Conservation (phyloP, 2,329 filamentous ascomycete species). For the Pyrenochaeta sp. region DNA sequence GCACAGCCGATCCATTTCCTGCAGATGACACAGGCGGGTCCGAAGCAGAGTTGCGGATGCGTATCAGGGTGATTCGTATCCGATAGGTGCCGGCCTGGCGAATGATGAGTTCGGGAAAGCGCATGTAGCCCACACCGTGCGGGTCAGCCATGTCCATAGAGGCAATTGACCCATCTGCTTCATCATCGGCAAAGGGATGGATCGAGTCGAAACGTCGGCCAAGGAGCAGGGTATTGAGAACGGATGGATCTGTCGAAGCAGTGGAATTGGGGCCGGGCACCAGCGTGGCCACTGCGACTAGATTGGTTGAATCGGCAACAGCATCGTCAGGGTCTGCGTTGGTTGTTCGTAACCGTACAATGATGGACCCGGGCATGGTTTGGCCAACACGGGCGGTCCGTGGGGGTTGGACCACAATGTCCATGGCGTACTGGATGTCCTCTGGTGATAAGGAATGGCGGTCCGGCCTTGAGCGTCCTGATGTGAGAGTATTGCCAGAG, state of each 20-base stretch:
- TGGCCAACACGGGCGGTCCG: slow-evolving; percentile 43
- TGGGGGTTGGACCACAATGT: slow-evolving; percentile 49
- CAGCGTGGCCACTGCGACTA: slow-evolving; percentile 44
- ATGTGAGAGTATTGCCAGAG: slow-evolving; percentile 27
- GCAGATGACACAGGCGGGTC: slow-evolving; percentile 35
- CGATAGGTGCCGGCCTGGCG: slow-evolving; percentile 48
- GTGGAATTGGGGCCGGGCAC: slow-evolving; percentile 39
- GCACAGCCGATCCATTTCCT: slow-evolving; percentile 39
- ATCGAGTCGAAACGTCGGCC: slow-evolving; percentile 46
- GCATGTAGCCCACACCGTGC: slow-evolving; percentile 48
- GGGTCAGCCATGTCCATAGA: slow-evolving; percentile 48
- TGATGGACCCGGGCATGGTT: slow-evolving; percentile 40
- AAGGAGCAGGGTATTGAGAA: slow-evolving; percentile 40
- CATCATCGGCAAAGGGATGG: slow-evolving; percentile 47
- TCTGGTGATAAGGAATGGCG: slow-evolving; percentile 34
- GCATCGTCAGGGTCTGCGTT: slow-evolving; percentile 44
- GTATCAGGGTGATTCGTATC: slow-evolving; percentile 49
- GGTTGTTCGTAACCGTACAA: slow-evolving; percentile 45
- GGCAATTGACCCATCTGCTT: slow-evolving; percentile 46
- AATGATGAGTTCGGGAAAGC: slow-evolving; percentile 47
- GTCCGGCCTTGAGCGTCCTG: slow-evolving; percentile 34
- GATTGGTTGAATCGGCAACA: slow-evolving; percentile 42
- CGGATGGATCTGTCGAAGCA: slow-evolving; percentile 35
- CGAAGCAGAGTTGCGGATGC: slow-evolving; percentile 37
- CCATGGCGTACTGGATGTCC: slow-evolving; percentile 49